Conservation (phyloP, 2,329 filamentous ascomycete species). For the Tricladium varicosporioides region DNA sequence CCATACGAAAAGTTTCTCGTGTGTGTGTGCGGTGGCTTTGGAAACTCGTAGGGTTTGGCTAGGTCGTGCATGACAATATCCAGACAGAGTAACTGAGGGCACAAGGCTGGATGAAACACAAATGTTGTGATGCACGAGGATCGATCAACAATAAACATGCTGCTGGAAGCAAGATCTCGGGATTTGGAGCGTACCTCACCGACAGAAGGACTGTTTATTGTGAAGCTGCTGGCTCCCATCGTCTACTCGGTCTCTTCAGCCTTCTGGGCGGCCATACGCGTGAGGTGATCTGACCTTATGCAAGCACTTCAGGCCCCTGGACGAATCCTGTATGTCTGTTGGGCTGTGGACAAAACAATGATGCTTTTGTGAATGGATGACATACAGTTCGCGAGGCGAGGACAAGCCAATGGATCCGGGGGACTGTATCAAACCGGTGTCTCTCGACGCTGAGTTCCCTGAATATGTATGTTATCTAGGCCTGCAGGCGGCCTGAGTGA, state of each 20-base stretch:
- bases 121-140: not conserved
- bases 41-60: not conserved
- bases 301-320: not conserved
- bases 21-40: not conserved
- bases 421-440: not conserved
- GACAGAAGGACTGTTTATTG: not conserved
- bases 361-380: not conserved
- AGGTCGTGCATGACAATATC: not conserved
- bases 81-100: not conserved
- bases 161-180: not conserved
- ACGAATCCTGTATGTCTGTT: not conserved
- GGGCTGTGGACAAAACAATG: too few relatives aligned
- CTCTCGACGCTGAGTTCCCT: not conserved
- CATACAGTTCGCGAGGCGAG: not conserved
- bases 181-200: not conserved
- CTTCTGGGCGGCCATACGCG: not conserved
- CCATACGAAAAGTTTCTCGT: not conserved
- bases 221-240: not conserved
- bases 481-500: too few relatives aligned
- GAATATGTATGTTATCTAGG: not conserved
- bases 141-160: not conserved
- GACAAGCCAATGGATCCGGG: not conserved
- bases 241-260: not conserved
- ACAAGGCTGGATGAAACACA: conserved; percentile 1
- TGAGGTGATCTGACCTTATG: not conserved